A percentile compares a stretch with the other conserved stretches of the same genome.
Evolutionary conservation across 2,329 filamentous ascomycete genomes (phyloP).

Genomic region (Raffaelea ambrosiae): DNA sequence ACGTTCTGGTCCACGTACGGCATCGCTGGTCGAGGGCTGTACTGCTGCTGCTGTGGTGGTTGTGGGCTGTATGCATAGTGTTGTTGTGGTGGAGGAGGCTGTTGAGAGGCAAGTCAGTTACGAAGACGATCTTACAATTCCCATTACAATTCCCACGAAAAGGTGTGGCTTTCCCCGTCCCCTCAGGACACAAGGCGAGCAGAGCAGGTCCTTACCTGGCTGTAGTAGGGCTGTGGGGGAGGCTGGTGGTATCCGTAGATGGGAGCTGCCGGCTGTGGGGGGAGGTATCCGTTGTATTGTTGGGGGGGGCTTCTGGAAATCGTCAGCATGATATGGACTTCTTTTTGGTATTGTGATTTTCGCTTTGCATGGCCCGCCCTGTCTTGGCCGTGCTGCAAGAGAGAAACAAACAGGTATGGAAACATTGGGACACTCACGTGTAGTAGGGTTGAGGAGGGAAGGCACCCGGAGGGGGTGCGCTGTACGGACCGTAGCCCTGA

Average conservation of each 20-base stretch:
- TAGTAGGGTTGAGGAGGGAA: conserved; percentile 8
- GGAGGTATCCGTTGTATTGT: conserved; percentile 40
- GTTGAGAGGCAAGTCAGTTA: background rate
- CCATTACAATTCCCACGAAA: too few species aligned
- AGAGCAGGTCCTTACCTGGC: conserved; percentile 22
- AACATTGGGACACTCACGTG: conserved; percentile 3
- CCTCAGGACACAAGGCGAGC: too few species aligned
- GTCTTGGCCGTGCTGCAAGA: background rate
- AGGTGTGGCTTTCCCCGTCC: too few species aligned
- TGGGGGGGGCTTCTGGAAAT: conserved; percentile 14
- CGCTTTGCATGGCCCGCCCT: too few species aligned
- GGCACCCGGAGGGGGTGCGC: conserved; percentile 8
- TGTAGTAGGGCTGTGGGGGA: conserved; percentile 39
- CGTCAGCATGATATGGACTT: background rate
- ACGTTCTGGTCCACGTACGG: conserved; percentile 46
- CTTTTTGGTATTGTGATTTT: too few species aligned
- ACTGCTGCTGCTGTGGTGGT: conserved; percentile 31
- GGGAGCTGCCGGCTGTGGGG: conserved; percentile 29
- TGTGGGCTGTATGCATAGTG: conserved; percentile 29
- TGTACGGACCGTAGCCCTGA: conserved; percentile 10
- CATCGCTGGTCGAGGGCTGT: conserved; percentile 31
- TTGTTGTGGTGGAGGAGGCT: conserved; percentile 1
- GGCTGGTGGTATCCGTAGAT: conserved; percentile 35
- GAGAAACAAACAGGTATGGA: background rate
- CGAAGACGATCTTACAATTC: too few species aligned